Evolutionary conservation across 1,284 basidiomycete species (phyloP).

Genomic region (Ceratobasidium sp.): DNA sequence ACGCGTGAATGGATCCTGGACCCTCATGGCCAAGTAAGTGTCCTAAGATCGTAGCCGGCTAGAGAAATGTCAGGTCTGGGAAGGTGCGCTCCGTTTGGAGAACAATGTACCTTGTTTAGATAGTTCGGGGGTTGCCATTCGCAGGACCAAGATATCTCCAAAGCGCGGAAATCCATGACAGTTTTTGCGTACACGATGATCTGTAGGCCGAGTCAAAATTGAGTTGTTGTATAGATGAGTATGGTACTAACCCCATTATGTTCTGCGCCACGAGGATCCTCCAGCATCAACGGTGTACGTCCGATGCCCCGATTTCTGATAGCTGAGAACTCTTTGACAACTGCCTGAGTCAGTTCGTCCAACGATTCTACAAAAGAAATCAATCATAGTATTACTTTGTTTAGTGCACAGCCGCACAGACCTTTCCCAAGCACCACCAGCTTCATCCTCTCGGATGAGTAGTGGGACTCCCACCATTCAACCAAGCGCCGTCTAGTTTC

Average conservation of each 20-base stretch:
- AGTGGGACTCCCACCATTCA: conserved; percentile 95
- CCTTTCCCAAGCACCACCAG: conserved; percentile 92
- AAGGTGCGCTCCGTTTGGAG: neutral
- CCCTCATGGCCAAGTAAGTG: conserved; percentile 98
- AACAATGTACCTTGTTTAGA: conserved; percentile 70
- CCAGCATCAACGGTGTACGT: conserved; percentile 67
- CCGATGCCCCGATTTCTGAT: conserved; percentile 79
- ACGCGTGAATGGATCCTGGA: conserved; percentile 91
- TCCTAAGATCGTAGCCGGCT: conserved; percentile 83
- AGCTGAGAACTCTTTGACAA: conserved; percentile 82
- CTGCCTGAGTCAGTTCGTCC: conserved; percentile 79
- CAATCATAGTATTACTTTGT: conserved; percentile 22
- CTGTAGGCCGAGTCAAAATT: conserved; percentile 59
- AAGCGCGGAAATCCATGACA: conserved; percentile 88
- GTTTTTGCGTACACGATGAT: conserved; percentile 90
- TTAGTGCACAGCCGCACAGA: conserved; percentile 53
- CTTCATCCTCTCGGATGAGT: conserved; percentile 95
- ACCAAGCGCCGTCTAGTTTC: conserved; percentile 93
- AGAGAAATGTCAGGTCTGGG: conserved; percentile 22
- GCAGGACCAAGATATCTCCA: conserved; percentile 92
- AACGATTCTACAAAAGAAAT: conserved; percentile 72
- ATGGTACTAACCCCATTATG: conserved; percentile 77
- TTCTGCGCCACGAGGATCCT: conserved; percentile 81
- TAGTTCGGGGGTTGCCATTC: conserved; percentile 86
- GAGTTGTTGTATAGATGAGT: neutral